These are phyloP conservation scores for Psilocybe cyanescens DNA, from an alignment of 768 basidiomycete species.

Conservation along the genomic window DNA sequence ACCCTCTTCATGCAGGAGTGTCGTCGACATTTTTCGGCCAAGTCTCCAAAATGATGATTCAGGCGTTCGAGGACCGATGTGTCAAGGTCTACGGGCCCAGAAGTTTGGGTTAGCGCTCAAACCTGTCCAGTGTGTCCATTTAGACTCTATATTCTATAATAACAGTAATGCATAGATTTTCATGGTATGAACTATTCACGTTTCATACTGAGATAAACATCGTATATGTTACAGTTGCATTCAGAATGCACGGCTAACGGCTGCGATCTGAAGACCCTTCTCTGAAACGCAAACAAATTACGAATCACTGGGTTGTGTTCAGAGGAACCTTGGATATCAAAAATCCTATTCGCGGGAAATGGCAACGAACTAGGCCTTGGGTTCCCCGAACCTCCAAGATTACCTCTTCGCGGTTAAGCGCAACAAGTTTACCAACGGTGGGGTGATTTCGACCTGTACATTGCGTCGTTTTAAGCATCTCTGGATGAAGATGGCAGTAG, in stretches of 20 bases:
- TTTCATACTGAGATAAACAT: no score
- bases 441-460: constrained; percentile 39
- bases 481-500: neutral
- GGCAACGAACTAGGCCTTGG: constrained; percentile 43
- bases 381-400: constrained; percentile 48
- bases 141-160: neutral
- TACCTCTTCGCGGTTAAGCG: constrained; percentile 50
- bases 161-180: no score
- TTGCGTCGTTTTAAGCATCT: neutral
- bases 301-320: neutral
- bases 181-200: no score
- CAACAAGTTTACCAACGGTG: constrained; percentile 52
- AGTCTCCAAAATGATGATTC: constrained; percentile 87
- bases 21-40: constrained; percentile 85
- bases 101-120: neutral
- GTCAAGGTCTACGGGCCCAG: constrained; percentile 66
- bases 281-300: neutral
- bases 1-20: constrained; percentile 83
- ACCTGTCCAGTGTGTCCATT: neutral
- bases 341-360: constrained; percentile 45
- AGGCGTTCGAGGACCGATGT: constrained; percentile 91
- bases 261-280: neutral
- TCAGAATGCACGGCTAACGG: neutral
- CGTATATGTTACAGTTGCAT: no score
- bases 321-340: constrained; percentile 43